Percentiles rank a stretch among this genome's conserved stretches.
These are phyloP conservation scores for Phytophthora fragariae DNA, from an alignment of 352 stramenopile genomes.

Conservation along the genomic window DNA sequence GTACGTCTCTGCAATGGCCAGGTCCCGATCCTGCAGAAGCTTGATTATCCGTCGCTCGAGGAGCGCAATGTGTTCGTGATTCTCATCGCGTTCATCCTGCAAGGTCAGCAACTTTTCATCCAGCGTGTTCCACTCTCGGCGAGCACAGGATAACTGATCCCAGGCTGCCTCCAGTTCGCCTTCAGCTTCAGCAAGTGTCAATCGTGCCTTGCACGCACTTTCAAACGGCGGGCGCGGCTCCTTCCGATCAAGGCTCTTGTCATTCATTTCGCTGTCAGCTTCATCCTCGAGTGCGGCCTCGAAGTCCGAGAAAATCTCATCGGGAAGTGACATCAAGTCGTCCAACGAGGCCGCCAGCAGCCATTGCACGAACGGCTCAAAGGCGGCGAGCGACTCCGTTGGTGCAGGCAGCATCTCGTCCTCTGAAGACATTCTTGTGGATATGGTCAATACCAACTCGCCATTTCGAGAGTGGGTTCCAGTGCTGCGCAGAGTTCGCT, in stretches of 20 bases:
- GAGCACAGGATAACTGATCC: conserved; percentile 59
- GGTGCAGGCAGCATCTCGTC: conserved; percentile 40
- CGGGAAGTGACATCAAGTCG: conserved; percentile 50
- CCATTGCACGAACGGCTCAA: conserved; percentile 70
- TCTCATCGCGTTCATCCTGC: conserved; percentile 53
- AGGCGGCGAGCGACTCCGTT: conserved; percentile 46
- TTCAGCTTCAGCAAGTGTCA: conserved; percentile 56
- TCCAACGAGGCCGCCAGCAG: conserved; percentile 54
- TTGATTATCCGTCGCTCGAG: conserved; percentile 80
- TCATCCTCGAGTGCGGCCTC: background rate
- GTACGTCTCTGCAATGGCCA: conserved; percentile 77
- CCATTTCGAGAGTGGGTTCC: conserved; percentile 18
- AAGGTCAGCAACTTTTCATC: conserved; percentile 51
- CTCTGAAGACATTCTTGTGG: conserved; percentile 25
- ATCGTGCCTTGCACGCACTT: conserved; percentile 22
- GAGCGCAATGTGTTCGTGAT: conserved; percentile 58
- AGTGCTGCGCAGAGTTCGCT: conserved; percentile 9
- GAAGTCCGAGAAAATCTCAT: conserved; percentile 10
- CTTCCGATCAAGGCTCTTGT: conserved; percentile 5
- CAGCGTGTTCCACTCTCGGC: conserved; percentile 52
- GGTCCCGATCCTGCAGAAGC: conserved; percentile 73
- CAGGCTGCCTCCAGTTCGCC: conserved; percentile 52
- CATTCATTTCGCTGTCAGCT: background rate
- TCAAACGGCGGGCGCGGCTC: conserved; percentile 21
- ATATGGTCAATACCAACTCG: conserved; percentile 15